Base-by-base conservation (phyloP, 352 stramenopile genomes). In the Elongisporangium anandrum region DNA sequence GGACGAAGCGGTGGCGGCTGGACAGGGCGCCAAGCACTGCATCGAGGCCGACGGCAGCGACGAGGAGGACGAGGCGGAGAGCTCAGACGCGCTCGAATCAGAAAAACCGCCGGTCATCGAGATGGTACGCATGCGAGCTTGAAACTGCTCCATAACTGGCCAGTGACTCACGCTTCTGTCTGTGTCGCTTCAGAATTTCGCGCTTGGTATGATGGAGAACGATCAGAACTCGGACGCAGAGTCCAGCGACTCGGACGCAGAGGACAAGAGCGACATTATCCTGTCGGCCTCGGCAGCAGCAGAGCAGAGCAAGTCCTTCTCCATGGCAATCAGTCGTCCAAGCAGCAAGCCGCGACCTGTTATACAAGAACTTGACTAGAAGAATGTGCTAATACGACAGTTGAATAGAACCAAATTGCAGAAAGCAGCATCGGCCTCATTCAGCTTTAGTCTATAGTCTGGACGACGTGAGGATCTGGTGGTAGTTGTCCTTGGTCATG, bases 341-440 rank as follows among this genome's bases (percentile, higher is more conserved):
- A 74, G 67, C 47, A 65, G 48, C 56, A 81, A 81, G 53, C 67
- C 75, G 12, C 69, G 69, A 8, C 76, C 82, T 15, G 65, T 89
- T 22, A 92, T 92, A 63, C 82, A 92, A 70, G 82, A 92, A 59
- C 67, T 92, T 22, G 88, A 85, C 58, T 92, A 69, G 65, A 38
- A 34, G 24, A 34, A 34, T 34, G 24, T 34, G 24, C 24, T 34
- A 34, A 34, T 34, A 34, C 24, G 7, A 34, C 24, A 34, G 24
- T 34, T 34, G n/a, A 34, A 34, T 34, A 34, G 24, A 34, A 34
- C 24, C 24, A 34, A 34, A 34, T 3, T 34, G 24, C 24, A 34
- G 24, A 7, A 34, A 34, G 24, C 24, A 34, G 24, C 24, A 7
- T 7, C 24, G 7, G 24, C 24, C 4, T 34, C 24, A 34, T 34